phyloP scores from a whole-genome alignment of 768 basidiomycete species.

The Hygrophoropsis aurantiaca region DNA sequence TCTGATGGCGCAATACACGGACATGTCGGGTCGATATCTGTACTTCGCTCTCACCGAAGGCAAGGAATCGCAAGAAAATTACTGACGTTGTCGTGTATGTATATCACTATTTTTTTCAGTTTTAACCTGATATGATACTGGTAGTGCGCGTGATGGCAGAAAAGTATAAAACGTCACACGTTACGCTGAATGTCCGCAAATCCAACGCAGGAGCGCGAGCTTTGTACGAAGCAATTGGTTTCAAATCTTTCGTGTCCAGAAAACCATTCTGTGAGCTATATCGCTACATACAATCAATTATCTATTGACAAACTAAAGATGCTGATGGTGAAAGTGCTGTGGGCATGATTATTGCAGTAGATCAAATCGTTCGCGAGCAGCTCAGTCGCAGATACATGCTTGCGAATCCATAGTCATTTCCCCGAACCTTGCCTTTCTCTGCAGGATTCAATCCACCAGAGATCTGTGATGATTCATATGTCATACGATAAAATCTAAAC shows the following conservation, averaged over 20 bases:
- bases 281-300: too few species aligned
- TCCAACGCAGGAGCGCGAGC: conserved; percentile 23
- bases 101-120: background rate
- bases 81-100: conserved; percentile 25
- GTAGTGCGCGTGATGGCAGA: conserved; percentile 12
- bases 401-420: too few species aligned
- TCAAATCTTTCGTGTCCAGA: background rate
- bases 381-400: too few species aligned
- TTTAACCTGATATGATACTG: conserved; percentile 18
- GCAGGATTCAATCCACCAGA: too few species aligned
- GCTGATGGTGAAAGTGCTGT: conserved; percentile 17
- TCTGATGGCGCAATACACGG: conserved; percentile 3
- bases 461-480: too few species aligned
- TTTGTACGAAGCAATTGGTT: conserved; percentile 26
- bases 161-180: conserved; percentile 14
- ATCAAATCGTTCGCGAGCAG: too few species aligned
- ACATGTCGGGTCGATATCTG: conserved; percentile 27
- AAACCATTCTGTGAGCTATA: too few species aligned
- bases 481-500: too few species aligned
- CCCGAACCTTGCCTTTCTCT: too few species aligned
- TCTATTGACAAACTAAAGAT: too few species aligned
- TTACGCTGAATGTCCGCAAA: conserved; percentile 29
- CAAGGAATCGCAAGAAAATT: conserved; percentile 25
- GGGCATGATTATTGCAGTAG: too few species aligned
- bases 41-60: conserved; percentile 28